Evolutionary conservation across 2,329 filamentous ascomycete genomes (phyloP).

Genomic region (Cordyceps cicadae): DNA sequence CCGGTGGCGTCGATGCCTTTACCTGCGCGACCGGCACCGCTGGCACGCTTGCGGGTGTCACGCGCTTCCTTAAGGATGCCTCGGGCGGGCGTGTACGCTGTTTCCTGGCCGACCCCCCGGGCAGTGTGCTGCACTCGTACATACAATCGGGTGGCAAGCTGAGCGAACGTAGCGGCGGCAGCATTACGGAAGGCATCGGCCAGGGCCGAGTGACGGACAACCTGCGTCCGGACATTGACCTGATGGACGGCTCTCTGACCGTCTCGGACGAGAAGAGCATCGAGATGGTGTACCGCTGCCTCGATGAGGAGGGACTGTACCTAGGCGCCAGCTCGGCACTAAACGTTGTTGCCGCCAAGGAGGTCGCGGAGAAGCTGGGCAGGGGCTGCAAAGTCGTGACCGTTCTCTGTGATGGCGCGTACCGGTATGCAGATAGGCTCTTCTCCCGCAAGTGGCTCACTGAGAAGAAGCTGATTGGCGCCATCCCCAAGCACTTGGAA

Average conservation of each 20-base stretch:
- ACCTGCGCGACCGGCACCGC: constrained; percentile 91
- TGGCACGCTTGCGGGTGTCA: constrained; percentile 82
- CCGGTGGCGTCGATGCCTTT: constrained; percentile 81
- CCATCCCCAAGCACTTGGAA: constrained; percentile 75
- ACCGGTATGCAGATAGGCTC: constrained; percentile 86
- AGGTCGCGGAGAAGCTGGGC: constrained; percentile 85
- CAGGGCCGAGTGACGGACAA: constrained; percentile 97
- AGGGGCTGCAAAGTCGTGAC: constrained; percentile 88
- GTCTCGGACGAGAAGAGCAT: constrained; percentile 92
- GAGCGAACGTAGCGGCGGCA: constrained; percentile 70
- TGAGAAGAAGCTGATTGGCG: constrained; percentile 71
- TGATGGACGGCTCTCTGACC: constrained; percentile 75
- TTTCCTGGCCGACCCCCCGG: constrained; percentile 89
- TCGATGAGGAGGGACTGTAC: constrained; percentile 94
- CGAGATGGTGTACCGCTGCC: constrained; percentile 92
- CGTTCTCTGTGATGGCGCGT: constrained; percentile 91
- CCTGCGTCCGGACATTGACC: constrained; percentile 70
- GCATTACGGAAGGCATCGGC: constrained; percentile 96
- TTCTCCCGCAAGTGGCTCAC: constrained; percentile 89
- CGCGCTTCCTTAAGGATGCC: constrained; percentile 78
- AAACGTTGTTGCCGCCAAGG: constrained; percentile 91
- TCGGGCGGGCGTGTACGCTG: constrained; percentile 72
- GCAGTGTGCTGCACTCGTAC: constrained; percentile 88
- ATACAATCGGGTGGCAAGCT: constrained; percentile 77
- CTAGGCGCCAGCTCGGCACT: constrained; percentile 87